These are phyloP conservation scores for Salvia rosmarinus DNA, from an alignment of 257 asterid species.

Conservation along the genomic window DNA sequence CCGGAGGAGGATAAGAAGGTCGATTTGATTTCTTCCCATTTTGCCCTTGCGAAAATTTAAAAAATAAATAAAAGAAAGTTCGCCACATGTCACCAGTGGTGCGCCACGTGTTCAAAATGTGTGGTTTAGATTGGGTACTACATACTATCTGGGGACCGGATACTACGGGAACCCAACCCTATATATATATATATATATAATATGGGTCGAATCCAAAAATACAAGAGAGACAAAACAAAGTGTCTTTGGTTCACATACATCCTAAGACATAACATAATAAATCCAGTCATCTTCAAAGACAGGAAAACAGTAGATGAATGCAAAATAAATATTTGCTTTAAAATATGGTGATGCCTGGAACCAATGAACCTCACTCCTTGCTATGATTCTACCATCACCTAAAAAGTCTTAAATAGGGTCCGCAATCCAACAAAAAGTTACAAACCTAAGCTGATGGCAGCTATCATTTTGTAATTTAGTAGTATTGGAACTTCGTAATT, in stretches of 20 bases:
- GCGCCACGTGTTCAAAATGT: too few relatives aligned
- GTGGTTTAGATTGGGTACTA: too few relatives aligned
- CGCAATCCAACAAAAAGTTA: slow-evolving; percentile 5
- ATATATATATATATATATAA: background rate
- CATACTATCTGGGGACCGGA: too few relatives aligned
- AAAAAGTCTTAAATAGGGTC: background rate
- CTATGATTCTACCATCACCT: slow-evolving; percentile 4
- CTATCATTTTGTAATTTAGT: slow-evolving; percentile 8
- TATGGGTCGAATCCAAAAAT: background rate
- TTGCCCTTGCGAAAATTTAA: too few relatives aligned
- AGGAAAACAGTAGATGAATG: background rate
- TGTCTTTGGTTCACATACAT: slow-evolving; percentile 7
- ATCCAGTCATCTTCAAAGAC: slow-evolving; percentile 15
- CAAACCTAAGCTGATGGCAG: slow-evolving; percentile 1
- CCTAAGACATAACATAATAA: slow-evolving; percentile 16
- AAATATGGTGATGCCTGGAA: background rate
- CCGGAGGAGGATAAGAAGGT: too few relatives aligned
- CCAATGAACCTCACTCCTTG: background rate
- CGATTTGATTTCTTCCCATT: too few relatives aligned
- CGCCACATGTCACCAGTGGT: too few relatives aligned
- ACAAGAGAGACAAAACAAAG: background rate
- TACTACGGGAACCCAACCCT: too few relatives aligned
- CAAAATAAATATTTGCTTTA: background rate
- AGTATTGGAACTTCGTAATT: slow-evolving; percentile 16
- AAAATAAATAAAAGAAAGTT: too few relatives aligned